A percentile compares a stretch with the other conserved stretches of the same genome.
Conservation (phyloP, 2,329 filamentous ascomycete genomes). For the Colletotrichum theobromicola region DNA sequence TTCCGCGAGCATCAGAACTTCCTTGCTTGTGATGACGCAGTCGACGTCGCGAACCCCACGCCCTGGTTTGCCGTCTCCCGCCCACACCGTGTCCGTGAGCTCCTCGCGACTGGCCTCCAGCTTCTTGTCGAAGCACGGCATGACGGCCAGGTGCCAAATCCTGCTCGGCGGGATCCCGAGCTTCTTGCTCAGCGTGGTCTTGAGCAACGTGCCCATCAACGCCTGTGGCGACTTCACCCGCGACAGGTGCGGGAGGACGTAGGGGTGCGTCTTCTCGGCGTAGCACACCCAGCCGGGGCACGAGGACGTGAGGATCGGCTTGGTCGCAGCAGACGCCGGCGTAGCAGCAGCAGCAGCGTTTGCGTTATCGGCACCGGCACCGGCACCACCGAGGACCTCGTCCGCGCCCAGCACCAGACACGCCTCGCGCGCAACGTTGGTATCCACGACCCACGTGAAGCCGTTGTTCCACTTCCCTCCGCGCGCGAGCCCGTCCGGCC, state of each 20-base stretch:
- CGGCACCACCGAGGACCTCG: conserved; percentile 62
- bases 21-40: conserved; percentile 96
- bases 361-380: not conserved
- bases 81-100: conserved; percentile 83
- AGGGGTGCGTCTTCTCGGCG: conserved; percentile 95
- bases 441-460: conserved; percentile 92
- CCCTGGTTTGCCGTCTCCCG: conserved; percentile 49
- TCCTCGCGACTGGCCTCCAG: conserved; percentile 94
- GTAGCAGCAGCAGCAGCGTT: conserved; percentile 20
- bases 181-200: conserved; percentile 78
- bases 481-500: conserved; percentile 69
- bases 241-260: conserved; percentile 90
- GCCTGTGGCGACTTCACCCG: conserved; percentile 94
- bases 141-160: conserved; percentile 94
- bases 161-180: conserved; percentile 76
- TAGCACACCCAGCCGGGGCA: conserved; percentile 99
- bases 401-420: conserved; percentile 81
- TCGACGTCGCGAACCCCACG: conserved; percentile 84
- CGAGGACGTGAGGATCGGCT: conserved; percentile 82
- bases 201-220: conserved; percentile 86
- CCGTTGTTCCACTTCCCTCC: conserved; percentile 76
- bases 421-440: conserved; percentile 81
- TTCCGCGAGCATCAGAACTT: conserved; percentile 87
- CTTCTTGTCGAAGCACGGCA: conserved; percentile 99
- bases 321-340: conserved; percentile 23